These are phyloP conservation scores for Hypomyces perniciosus DNA, from an alignment of 2,329 filamentous ascomycete species.

Conservation along the genomic window DNA sequence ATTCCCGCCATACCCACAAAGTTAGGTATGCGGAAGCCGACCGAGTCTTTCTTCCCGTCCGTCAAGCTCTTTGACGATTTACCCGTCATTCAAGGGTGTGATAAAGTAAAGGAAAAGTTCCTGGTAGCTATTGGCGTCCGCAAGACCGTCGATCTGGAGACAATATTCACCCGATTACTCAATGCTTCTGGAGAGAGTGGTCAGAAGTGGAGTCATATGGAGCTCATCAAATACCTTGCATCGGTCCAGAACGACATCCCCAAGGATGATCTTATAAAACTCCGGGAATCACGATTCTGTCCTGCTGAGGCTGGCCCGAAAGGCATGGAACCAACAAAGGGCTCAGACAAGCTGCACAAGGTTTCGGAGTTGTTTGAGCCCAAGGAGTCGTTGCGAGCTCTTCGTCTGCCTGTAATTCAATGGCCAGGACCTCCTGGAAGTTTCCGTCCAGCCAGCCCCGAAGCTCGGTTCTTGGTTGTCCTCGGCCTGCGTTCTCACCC, in stretches of 20 bases:
- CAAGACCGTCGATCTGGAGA: conserved; percentile 90
- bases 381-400: conserved; percentile 58
- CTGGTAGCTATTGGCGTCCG: conserved; percentile 76
- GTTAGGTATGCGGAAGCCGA: conserved; percentile 77
- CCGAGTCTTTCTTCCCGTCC: conserved; percentile 85
- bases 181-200: conserved; percentile 47
- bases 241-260: conserved; percentile 90
- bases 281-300: conserved; percentile 74
- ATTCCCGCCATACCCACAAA: conserved; percentile 84
- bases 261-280: conserved; percentile 67
- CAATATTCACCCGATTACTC: conserved; percentile 84
- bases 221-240: conserved; percentile 88
- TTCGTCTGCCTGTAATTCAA: conserved; percentile 70
- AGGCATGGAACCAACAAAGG: conserved; percentile 48
- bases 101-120: conserved; percentile 86
- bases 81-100: conserved; percentile 69
- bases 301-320: conserved; percentile 63
- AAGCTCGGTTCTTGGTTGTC: conserved; percentile 66
- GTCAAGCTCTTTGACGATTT: conserved; percentile 94
- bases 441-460: conserved; percentile 58
- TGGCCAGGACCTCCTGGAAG: conserved; percentile 66
- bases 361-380: conserved; percentile 80
- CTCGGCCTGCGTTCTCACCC: conserved; percentile 73
- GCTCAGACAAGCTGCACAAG: conserved; percentile 54
- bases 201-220: conserved; percentile 84